Conservation (phyloP, 2,329 filamentous ascomycete genomes). For the Mollisia scopiformis region DNA sequence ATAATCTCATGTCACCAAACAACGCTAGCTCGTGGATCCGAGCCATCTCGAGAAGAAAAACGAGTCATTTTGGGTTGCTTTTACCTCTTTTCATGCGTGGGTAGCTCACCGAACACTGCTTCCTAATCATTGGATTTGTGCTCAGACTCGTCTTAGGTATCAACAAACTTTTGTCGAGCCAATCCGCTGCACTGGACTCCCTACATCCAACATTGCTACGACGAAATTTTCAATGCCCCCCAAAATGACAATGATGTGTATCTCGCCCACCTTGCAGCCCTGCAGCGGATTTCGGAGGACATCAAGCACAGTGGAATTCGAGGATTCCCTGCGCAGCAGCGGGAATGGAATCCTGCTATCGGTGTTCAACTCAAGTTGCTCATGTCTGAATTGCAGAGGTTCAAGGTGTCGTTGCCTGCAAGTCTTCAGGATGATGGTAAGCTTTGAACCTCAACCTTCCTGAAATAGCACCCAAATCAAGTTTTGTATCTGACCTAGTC, state of each 20-base stretch:
- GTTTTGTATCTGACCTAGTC: neutral
- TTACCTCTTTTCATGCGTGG: constrained; percentile 30
- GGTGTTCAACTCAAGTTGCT: constrained; percentile 12
- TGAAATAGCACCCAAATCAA: neutral
- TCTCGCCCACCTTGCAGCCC: constrained; percentile 6
- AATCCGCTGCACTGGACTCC: constrained; percentile 13
- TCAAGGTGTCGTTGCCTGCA: neutral
- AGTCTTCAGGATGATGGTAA: neutral
- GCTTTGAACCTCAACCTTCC: neutral
- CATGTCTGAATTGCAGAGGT: constrained; percentile 9
- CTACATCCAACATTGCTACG: constrained; percentile 14
- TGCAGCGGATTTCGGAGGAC: constrained; percentile 14
- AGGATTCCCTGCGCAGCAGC: constrained; percentile 4
- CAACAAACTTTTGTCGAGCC: constrained; percentile 4
- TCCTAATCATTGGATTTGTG: neutral
- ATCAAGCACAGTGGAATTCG: constrained; percentile 10
- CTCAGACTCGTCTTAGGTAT: neutral
- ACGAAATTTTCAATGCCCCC: constrained; percentile 7
- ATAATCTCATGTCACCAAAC: neutral
- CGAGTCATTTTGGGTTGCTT: constrained; percentile 39
- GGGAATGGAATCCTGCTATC: constrained; percentile 6
- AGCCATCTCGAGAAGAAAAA: constrained; percentile 28
- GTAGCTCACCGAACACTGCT: no score
- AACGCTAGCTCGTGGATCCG: neutral
- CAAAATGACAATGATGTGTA: constrained; percentile 10